Conservation (phyloP, 352 stramenopile species). For the Pythium insidiosum region DNA sequence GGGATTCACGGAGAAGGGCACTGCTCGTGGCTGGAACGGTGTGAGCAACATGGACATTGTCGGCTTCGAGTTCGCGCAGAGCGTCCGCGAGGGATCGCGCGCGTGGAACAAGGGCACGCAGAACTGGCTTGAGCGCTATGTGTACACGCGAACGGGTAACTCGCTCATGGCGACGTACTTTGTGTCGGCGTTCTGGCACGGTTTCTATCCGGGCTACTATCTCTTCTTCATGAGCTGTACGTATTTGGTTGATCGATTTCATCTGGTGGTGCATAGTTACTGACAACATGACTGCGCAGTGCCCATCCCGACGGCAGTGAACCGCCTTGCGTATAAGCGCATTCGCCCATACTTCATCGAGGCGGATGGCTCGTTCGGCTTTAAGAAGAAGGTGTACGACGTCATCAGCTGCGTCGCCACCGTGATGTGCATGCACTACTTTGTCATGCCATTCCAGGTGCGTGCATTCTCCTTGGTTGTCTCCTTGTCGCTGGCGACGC, state of each 20-base stretch:
- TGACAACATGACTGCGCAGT: conserved; percentile 15
- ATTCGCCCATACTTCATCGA: conserved; percentile 49
- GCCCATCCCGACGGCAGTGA: conserved; percentile 56
- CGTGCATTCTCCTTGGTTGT: too few species aligned
- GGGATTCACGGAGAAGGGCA: conserved; percentile 85
- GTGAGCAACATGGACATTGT: conserved; percentile 96
- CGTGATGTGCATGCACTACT: conserved; percentile 53
- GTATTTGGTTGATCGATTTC: not conserved
- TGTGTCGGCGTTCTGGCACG: conserved; percentile 96
- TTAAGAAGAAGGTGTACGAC: conserved; percentile 65
- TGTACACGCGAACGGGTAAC: conserved; percentile 94
- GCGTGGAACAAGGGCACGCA: conserved; percentile 97
- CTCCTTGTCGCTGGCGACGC: too few species aligned
- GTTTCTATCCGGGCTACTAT: conserved; percentile 99
- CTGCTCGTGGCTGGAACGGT: conserved; percentile 86
- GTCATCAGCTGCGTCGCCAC: conserved; percentile 41
- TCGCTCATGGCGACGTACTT: conserved; percentile 92
- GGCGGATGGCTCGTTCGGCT: conserved; percentile 13
- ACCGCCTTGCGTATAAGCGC: conserved; percentile 42
- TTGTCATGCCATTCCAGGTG: conserved; percentile 63
- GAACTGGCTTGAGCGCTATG: conserved; percentile 94
- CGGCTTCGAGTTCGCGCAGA: conserved; percentile 90
- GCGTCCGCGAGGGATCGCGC: conserved; percentile 82
- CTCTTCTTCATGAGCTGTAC: conserved; percentile 88
- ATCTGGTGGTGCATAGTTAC: not conserved